These are phyloP conservation scores for Rhizopus sp. DNA, from an alignment of 371 early-diverging fungal species.

Conservation along the genomic window DNA sequence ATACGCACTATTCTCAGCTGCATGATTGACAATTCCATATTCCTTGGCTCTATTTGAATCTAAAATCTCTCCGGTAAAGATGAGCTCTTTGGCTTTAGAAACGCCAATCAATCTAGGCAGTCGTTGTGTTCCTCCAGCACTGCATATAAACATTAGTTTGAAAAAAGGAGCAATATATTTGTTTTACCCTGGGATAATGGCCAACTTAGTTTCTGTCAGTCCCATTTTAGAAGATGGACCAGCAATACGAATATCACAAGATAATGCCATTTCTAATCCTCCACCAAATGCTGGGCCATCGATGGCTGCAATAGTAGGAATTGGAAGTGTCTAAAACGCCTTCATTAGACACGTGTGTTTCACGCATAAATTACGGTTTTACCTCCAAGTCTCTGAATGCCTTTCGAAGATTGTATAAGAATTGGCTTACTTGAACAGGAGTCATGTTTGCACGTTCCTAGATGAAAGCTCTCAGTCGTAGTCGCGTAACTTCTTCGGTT, in stretches of 20 bases:
- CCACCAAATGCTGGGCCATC: slow-evolving; percentile 97
- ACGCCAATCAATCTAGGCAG: slow-evolving; percentile 87
- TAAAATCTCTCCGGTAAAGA: slow-evolving; percentile 82
- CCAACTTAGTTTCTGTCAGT: slow-evolving; percentile 92
- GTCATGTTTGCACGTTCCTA: slow-evolving; percentile 90
- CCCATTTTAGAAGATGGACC: slow-evolving; percentile 83
- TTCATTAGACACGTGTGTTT: too few species aligned
- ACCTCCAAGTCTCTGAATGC: slow-evolving; percentile 87
- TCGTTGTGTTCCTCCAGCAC: slow-evolving; percentile 96
- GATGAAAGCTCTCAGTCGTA: not conserved
- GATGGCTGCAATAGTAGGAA: slow-evolving; percentile 94
- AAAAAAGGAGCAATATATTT: not conserved
- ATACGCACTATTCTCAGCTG: slow-evolving; percentile 65
- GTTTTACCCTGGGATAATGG: slow-evolving; percentile 92
- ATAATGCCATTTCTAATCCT: slow-evolving; percentile 92
- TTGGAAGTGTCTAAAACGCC: slow-evolving; percentile 67
- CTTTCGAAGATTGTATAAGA: slow-evolving; percentile 76
- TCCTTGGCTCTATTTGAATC: slow-evolving; percentile 65
- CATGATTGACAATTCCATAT: slow-evolving; percentile 82
- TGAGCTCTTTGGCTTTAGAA: slow-evolving; percentile 90
- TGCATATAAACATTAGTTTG: slow-evolving; percentile 22
- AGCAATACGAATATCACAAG: slow-evolving; percentile 90
- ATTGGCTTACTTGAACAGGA: slow-evolving; percentile 79
- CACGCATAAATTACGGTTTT: too few species aligned
- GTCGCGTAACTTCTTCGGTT: not conserved